Percentiles rank a stretch among this genome's conserved stretches.
phyloP scores from a whole-genome alignment of 306 rosid genomes.

The Datisca glomerata region DNA sequence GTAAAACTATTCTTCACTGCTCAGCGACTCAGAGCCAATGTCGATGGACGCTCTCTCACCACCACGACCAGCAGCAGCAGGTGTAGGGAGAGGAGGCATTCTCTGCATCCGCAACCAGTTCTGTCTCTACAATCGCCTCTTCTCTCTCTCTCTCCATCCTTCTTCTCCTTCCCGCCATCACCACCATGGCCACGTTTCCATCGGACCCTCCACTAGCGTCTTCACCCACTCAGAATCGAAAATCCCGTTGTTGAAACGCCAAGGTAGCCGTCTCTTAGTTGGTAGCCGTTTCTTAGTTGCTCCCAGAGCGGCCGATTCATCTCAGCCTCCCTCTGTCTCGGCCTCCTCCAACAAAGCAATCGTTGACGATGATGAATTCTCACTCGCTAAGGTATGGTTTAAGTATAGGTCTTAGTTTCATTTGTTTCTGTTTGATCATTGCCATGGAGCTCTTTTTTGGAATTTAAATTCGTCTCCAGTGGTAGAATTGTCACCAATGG shows the following conservation, averaged over 20 bases:
- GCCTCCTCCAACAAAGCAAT: constrained; percentile 24
- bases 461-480: no score
- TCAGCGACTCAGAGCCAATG: constrained; percentile 8
- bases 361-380: constrained; percentile 50
- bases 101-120: constrained; percentile 9
- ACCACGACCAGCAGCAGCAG: constrained; percentile 4
- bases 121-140: constrained; percentile 13
- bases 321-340: constrained; percentile 37
- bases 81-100: no score
- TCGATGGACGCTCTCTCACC: constrained; percentile 12
- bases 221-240: constrained; percentile 14
- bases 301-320: constrained; percentile 58
- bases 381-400: constrained; percentile 48
- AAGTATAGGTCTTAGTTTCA: no score
- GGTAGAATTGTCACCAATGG: no score
- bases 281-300: constrained; percentile 8
- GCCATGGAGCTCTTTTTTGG: no score
- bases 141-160: constrained; percentile 13
- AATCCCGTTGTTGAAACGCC: constrained; percentile 3
- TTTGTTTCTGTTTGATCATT: no score
- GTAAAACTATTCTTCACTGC: no score
- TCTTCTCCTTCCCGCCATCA: constrained; percentile 1
- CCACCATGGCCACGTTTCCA: neutral
- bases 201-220: constrained; percentile 7
- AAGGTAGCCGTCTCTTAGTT: no score